Base-by-base conservation (phyloP, 2,329 filamentous ascomycete species). In the Alternaria ventricosa region DNA sequence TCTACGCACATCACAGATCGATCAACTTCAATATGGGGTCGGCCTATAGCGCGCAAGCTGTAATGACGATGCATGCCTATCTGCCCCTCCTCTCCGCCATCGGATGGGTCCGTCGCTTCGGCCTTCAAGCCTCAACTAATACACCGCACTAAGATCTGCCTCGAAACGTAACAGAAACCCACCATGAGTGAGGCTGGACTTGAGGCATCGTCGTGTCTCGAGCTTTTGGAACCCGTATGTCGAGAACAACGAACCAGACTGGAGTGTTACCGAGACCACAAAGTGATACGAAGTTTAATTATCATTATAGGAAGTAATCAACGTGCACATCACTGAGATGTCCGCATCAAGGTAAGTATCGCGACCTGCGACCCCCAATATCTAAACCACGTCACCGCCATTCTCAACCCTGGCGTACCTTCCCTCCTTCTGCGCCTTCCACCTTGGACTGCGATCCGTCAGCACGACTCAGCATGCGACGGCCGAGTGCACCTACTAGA, bases 401-500 rank as follows among this genome's bases (percentile, higher is more conserved):
- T 61, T 44, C 28, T 46, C 64, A 15, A 76, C 61, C 47, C 70
- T 70, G 47, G 60, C 57, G 56, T 76, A 75, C 36, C 36, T 66
- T 8, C 65, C 67, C 55, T 64, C n/a, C 30, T 51, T 61, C 60
- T 71, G 66, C 10, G 59, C 63, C 65, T 72, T 74, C 71, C 65
- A 70, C 25, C 58, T 61, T 9, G 73, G 69, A 73, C 74, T 77
- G 58, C 64, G 23, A 41, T 36, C 51, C 64, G 65, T 75, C 70
- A 77, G 72, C 70, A 58, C 50, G 28, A 54, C 57, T 27, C 22
- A 25, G 44, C 57, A 44, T 27, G 36, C 44, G n/a, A 30, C 30
- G 7, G 8, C 15, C 36, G 15, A 49, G 27, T 61, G 44, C 8
- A 64, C 66, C 45, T 83, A 88, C 87, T 82, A 84, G 44, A 83